A percentile compares a stretch with the other conserved stretches of the same genome.
These are phyloP conservation scores for Naganishia vaughanmartiniae DNA, from an alignment of 768 basidiomycete genomes.

Conservation along the genomic window DNA sequence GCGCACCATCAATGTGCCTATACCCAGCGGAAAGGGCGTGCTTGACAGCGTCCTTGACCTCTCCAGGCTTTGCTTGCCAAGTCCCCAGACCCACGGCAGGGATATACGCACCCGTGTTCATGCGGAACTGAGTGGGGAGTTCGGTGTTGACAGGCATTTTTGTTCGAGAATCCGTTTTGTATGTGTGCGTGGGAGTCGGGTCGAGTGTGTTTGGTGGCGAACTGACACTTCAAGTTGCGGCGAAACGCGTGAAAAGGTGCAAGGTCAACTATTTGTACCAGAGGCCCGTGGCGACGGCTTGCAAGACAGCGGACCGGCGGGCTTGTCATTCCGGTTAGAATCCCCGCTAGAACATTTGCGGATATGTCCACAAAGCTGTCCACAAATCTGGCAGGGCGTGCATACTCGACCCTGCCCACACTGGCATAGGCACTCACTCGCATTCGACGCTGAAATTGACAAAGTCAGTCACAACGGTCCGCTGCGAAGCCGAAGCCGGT, in stretches of 20 bases:
- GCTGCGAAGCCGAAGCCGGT: background rate
- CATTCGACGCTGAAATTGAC: background rate
- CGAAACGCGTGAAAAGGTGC: background rate
- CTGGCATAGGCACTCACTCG: background rate
- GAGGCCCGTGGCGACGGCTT: background rate
- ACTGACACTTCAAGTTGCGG: background rate
- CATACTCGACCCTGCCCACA: background rate
- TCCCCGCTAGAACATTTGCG: no score
- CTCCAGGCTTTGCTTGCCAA: conserved; percentile 71
- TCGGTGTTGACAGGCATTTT: conserved; percentile 10
- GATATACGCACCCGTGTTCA: conserved; percentile 47
- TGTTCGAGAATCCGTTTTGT: background rate
- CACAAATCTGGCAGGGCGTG: no score
- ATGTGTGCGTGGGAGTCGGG: background rate
- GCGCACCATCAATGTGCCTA: conserved; percentile 79
- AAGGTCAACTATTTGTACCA: no score
- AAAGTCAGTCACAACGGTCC: background rate
- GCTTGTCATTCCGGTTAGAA: no score
- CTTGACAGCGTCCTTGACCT: conserved; percentile 58
- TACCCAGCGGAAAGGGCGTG: conserved; percentile 70
- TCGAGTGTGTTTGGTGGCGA: background rate
- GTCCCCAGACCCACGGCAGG: conserved; percentile 81
- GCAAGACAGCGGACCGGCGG: background rate
- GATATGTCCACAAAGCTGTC: no score
- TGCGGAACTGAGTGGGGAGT: conserved; percentile 19